A percentile compares a stretch with the other conserved stretches of the same genome.
phyloP scores from a whole-genome alignment of 2,329 filamentous ascomycete species.

The Verticillium isaacii region DNA sequence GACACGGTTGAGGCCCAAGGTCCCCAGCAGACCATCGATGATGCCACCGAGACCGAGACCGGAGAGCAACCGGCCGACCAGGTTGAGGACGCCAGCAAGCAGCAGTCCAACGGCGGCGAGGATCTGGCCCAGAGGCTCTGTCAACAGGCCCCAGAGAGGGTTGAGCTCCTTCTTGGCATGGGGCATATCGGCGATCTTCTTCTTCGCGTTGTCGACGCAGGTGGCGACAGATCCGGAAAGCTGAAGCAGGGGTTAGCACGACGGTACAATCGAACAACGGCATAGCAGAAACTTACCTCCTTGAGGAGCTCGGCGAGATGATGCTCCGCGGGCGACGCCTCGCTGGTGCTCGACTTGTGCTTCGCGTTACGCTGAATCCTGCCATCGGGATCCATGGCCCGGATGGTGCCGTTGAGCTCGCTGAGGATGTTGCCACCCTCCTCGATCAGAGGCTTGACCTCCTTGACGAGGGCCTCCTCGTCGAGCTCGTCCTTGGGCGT shows the following conservation, averaged over 20 bases:
- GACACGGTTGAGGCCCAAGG: slow-evolving; percentile 70
- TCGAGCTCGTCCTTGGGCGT: slow-evolving; percentile 84
- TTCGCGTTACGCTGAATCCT: slow-evolving; percentile 82
- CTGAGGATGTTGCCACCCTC: slow-evolving; percentile 77
- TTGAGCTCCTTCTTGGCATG: slow-evolving; percentile 94
- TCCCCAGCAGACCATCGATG: slow-evolving; percentile 73
- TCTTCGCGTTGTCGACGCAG: slow-evolving; percentile 83
- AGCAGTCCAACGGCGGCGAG: slow-evolving; percentile 82
- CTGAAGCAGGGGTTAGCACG: slow-evolving; percentile 22
- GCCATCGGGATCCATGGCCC: slow-evolving; percentile 84
- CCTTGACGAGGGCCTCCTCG: slow-evolving; percentile 80
- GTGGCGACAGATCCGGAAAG: slow-evolving; percentile 75
- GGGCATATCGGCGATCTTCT: slow-evolving; percentile 85
- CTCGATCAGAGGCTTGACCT: slow-evolving; percentile 84
- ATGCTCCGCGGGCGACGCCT: slow-evolving; percentile 79
- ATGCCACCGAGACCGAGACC: slow-evolving; percentile 79
- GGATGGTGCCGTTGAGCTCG: slow-evolving; percentile 82
- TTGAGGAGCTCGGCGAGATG: slow-evolving; percentile 80
- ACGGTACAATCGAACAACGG: neutral
- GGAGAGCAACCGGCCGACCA: slow-evolving; percentile 76
- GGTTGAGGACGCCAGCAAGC: slow-evolving; percentile 74
- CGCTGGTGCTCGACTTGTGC: slow-evolving; percentile 67
- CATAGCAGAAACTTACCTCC: slow-evolving; percentile 42
- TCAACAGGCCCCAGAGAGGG: slow-evolving; percentile 78
- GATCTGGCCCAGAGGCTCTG: slow-evolving; percentile 88